Evolutionary conservation across 805 yeast genomes (phyloP), one percentile per base, ranked within the genome.

Genomic region (Candida rishiriensis): DNA sequence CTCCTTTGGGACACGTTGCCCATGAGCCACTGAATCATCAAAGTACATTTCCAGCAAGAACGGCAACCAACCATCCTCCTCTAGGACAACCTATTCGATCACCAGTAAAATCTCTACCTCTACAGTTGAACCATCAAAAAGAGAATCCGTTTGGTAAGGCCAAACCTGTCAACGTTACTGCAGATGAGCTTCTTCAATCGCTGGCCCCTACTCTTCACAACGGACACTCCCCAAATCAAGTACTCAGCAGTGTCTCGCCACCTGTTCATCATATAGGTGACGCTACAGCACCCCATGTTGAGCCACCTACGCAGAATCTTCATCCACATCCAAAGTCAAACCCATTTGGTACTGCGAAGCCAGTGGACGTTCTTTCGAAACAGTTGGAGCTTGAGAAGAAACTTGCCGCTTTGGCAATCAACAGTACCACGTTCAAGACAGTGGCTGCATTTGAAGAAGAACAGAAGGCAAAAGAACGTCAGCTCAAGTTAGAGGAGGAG

Each of bases 331-430:
- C 69, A 3, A 81, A 76, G 53, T 50, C 75, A 0, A 84, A 79
- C 55, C 89, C 93, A 3, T 88, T 88, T 68, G 96, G 96, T 0
- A 68, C 76, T 4, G 96, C 96, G 1, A 85, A 79, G 64, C 96
- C 96, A 1, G 91, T 88, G 6, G 96, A 88, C 61, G 79, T 85
- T 2, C 68, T 81, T 17, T 71, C 85, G 21, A 81, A 77, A 51
- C 79, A 78, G 52, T 65, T 72, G 38, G 91, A 85, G 54, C 65
- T 84, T 17, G 90, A 84, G 47, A 71, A 73, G 43, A 64, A 65
- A 43, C 59, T 77, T 44, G 56, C 64, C 12, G 59, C 61, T 29
- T 51, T 73, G 37, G 71, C 70, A 31, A 68, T 77, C 29, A 78
- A 75, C 47, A 68, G 70, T 40, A 76, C 80, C 1, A 65, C 69